Percentiles rank a stretch among this genome's conserved stretches.
phyloP scores from a whole-genome alignment of 106 monocot genomes.

The Xerophyta viscosa region DNA sequence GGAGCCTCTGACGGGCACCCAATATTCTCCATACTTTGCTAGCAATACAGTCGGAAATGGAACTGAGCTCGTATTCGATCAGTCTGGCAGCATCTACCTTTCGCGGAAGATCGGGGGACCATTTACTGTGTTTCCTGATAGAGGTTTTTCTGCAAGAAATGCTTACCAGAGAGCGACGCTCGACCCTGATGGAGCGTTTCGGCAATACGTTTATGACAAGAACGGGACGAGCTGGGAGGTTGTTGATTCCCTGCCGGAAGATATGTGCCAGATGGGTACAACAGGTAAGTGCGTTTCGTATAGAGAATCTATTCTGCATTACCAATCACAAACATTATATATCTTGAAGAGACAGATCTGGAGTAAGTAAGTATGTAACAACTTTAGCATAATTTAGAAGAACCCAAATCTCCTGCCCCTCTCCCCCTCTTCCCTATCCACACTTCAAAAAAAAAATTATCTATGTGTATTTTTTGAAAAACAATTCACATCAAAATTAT shows the following conservation, averaged over 20 bases:
- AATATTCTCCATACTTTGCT: conserved; percentile 8
- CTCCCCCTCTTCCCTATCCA: too few species aligned
- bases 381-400: too few species aligned
- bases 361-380: too few species aligned
- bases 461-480: too few species aligned
- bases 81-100: conserved; percentile 7
- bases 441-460: too few species aligned
- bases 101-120: background rate
- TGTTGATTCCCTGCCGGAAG: background rate
- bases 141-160: background rate
- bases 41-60: background rate
- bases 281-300: too few species aligned
- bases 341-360: too few species aligned
- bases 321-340: too few species aligned
- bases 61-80: conserved; percentile 8
- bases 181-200: conserved; percentile 24
- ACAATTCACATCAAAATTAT: too few species aligned
- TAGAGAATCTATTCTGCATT: too few species aligned
- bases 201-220: conserved; percentile 15
- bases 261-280: background rate
- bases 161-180: conserved; percentile 14
- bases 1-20: background rate
- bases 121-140: background rate
- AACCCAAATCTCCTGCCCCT: too few species aligned
- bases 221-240: background rate